Conservation (phyloP, 371 early-diverging fungal genomes). For the Mortierella sp. region DNA sequence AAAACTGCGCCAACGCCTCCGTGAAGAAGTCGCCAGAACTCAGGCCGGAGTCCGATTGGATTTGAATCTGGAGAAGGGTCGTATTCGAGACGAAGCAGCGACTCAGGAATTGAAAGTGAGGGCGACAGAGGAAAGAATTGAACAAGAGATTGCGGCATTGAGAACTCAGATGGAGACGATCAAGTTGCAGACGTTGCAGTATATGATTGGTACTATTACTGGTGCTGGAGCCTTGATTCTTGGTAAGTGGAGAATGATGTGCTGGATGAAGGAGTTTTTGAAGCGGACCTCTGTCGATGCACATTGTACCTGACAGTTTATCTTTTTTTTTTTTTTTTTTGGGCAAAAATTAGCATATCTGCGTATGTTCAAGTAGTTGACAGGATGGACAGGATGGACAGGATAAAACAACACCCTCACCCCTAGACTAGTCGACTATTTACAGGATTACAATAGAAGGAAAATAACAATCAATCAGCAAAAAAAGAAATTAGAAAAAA, state of each 20-base stretch:
- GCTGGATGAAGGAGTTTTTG: no score
- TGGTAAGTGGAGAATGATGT: slow-evolving; percentile 57
- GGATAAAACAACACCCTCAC: neutral
- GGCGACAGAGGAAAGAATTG: slow-evolving; percentile 91
- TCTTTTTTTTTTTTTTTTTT: neutral
- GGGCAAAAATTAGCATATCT: slow-evolving; percentile 52
- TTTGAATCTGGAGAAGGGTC: slow-evolving; percentile 90
- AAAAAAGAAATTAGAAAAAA: neutral
- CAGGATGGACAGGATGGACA: neutral
- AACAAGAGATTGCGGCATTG: slow-evolving; percentile 88
- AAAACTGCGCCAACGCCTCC: slow-evolving; percentile 81
- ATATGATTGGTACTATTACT: slow-evolving; percentile 87
- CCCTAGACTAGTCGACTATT: neutral
- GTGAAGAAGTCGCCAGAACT: slow-evolving; percentile 89
- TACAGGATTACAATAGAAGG: neutral
- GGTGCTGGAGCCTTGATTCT: slow-evolving; percentile 87
- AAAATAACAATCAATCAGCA: neutral
- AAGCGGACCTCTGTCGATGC: neutral
- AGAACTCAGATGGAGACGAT: slow-evolving; percentile 94
- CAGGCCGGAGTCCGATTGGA: slow-evolving; percentile 93
- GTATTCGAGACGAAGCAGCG: slow-evolving; percentile 88
- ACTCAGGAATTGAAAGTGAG: slow-evolving; percentile 88
- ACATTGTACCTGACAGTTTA: neutral
- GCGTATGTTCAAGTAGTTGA: slow-evolving; percentile 60
- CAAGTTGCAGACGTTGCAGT: slow-evolving; percentile 88